Conservation (phyloP, 108 stramenopile genomes). For the Cyclotella kingstonii region DNA sequence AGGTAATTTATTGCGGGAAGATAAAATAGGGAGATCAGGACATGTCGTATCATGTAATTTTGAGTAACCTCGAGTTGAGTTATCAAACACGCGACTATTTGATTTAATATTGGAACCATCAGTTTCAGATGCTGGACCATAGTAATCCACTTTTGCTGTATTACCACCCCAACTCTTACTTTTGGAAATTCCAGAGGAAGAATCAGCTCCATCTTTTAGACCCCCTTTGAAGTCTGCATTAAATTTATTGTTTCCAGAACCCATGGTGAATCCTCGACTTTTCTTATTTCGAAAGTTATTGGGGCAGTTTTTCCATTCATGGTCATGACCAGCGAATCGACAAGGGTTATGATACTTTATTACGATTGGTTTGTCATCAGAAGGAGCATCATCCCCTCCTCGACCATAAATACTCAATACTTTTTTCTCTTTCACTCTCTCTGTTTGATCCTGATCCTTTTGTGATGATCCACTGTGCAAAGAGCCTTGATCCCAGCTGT, state of each 20-base stretch:
- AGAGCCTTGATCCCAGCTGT: no score
- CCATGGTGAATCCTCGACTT: constrained; percentile 11
- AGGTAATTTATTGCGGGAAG: no score
- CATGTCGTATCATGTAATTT: no score
- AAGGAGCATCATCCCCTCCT: constrained; percentile 2
- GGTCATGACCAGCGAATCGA: constrained; percentile 36
- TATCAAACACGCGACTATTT: not conserved
- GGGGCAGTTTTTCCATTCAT: constrained; percentile 46
- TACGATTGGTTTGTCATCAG: not conserved
- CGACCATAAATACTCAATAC: constrained; percentile 39
- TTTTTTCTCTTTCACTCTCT: constrained; percentile 29
- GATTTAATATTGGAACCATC: not conserved
- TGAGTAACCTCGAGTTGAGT: no score
- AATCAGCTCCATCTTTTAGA: not conserved
- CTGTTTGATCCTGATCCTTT: not conserved
- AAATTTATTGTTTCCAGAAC: constrained; percentile 17
- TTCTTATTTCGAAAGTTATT: constrained; percentile 42
- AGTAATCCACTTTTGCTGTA: constrained; percentile 3
- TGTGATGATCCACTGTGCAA: no score
- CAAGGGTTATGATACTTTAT: constrained; percentile 38
- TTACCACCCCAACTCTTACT: constrained; percentile 9
- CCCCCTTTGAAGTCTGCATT: constrained; percentile 7
- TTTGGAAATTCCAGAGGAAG: not conserved
- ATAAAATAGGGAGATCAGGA: no score
- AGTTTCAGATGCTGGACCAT: constrained; percentile 5